Evolutionary conservation across 495 filamentous ascomycete species (phyloP).

Genomic region (Penicillium silybi): DNA sequence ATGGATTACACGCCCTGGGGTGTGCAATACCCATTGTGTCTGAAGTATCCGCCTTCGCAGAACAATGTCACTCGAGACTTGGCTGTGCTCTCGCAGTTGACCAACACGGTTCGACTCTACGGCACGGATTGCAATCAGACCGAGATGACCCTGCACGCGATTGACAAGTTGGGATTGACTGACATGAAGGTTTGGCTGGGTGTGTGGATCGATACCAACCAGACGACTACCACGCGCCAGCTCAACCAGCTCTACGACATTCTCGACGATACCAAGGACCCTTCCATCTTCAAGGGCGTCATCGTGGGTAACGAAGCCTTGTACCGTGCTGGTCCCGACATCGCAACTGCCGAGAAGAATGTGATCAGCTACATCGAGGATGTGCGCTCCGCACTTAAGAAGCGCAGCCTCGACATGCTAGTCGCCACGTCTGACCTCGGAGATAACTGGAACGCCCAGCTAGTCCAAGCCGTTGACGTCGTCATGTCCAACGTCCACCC

Average conservation of each 20-base stretch:
- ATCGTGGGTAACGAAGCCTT: slow-evolving; percentile 95
- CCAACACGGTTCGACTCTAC: slow-evolving; percentile 85
- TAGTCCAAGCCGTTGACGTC: slow-evolving; percentile 69
- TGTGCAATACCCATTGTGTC: slow-evolving; percentile 83
- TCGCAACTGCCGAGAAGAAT: slow-evolving; percentile 57
- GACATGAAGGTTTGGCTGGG: slow-evolving; percentile 93
- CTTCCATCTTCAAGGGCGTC: slow-evolving; percentile 70
- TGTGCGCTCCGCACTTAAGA: slow-evolving; percentile 69
- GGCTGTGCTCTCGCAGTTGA: slow-evolving; percentile 87
- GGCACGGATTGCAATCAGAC: slow-evolving; percentile 99
- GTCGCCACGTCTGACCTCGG: slow-evolving; percentile 91
- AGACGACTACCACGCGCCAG: slow-evolving; percentile 78
- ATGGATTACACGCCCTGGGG: slow-evolving; percentile 95
- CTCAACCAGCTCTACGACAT: slow-evolving; percentile 76
- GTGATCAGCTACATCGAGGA: slow-evolving; percentile 62
- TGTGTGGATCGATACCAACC: slow-evolving; percentile 87
- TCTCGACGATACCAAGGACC: slow-evolving; percentile 61
- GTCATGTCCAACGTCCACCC: slow-evolving; percentile 98
- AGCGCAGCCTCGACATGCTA: slow-evolving; percentile 60
- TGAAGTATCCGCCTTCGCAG: slow-evolving; percentile 73
- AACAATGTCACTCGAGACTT: slow-evolving; percentile 93
- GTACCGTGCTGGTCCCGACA: slow-evolving; percentile 54
- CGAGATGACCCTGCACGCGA: slow-evolving; percentile 83
- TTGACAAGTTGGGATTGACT: slow-evolving; percentile 66
- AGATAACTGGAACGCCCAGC: slow-evolving; percentile 71